Base-by-base conservation (phyloP, 768 basidiomycete species). In the Termitomyces sp. region DNA sequence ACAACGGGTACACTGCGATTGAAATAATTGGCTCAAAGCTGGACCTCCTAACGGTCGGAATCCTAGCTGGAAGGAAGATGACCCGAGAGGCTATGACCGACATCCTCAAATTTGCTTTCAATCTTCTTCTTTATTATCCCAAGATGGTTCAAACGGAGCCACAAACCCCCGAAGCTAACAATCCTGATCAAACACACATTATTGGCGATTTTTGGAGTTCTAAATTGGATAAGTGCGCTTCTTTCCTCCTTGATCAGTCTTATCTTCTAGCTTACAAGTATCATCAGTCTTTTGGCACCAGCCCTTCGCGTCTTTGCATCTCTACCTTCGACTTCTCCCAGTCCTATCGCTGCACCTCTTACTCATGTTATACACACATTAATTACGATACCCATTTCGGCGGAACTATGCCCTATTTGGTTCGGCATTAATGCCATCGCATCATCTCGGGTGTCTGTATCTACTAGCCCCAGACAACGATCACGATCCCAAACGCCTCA, bases 321-420 rank as follows among this genome's bases (percentile, higher is more conserved):
- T n/a, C 78, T 90, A 24, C 84, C 88, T 0, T 78, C 80, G 4
- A 77, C 81, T 6, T 84, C 81, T 53, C 79, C 80, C 10, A 77
- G 75, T 3, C 92, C 92, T 2, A 74, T 96, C 38, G 74, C 83
- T 0, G 72, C 87, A 0, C 92, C 94, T 0, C 72, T 97, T 35
- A 86, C 90, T 1, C 89, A 96, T 60, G 79, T 87, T 54, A 87
- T 96, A 42, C 91, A 97, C 66, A 76, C 84, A 10, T 79, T 97
- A 46, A 90, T 95, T 59, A 82, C 80, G 35, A 81, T 95, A 57
- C 94, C 94, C 44, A 76, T 91, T 54, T 72, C 77, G 36, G 70
- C 84, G 13, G 69, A 78, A 48, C 77, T 87, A 54, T 81, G 77
- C 52, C 62, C 75, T 33, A 66, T 80, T 43, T 92, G 92, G 91